Percentiles rank a stretch among this genome's conserved stretches.
Evolutionary conservation across 345 rosid species (phyloP).

Genomic region (Eutrema yunnanense): DNA sequence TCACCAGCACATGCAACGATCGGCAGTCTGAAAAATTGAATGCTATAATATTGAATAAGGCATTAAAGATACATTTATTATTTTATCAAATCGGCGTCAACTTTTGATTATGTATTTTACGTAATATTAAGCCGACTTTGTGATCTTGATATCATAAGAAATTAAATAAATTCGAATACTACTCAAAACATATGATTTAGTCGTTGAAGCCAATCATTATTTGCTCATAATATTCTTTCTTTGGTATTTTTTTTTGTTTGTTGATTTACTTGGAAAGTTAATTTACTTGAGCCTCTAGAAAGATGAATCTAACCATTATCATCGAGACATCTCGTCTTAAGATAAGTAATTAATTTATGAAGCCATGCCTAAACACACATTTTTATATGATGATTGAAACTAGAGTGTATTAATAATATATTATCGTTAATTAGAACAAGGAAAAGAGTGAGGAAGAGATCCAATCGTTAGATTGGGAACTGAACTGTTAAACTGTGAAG

Average conservation of each 20-base stretch:
- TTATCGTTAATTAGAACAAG: no score
- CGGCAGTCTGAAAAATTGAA: slow-evolving; percentile 16
- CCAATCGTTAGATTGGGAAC: slow-evolving; percentile 20
- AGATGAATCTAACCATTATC: background rate
- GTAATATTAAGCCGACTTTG: slow-evolving; percentile 10
- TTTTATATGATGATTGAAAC: background rate
- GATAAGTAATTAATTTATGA: background rate
- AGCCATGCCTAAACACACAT: background rate
- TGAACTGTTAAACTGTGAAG: background rate
- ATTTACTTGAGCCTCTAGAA: background rate
- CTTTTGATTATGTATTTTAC: background rate
- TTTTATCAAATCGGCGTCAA: slow-evolving; percentile 26
- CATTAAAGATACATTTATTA: background rate
- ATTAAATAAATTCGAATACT: background rate
- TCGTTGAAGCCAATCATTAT: slow-evolving; percentile 24
- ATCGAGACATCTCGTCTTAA: no score
- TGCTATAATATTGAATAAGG: background rate
- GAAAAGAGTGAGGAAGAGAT: background rate
- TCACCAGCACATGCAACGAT: slow-evolving; percentile 30
- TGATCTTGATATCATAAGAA: slow-evolving; percentile 4
- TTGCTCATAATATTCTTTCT: background rate
- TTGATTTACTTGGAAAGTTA: background rate
- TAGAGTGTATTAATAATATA: no score
- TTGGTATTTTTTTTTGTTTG: background rate
- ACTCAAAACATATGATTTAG: background rate